Evolutionary conservation across 78 protist species (phyloP).

Genomic region (Dictyostelium brefeldianum): DNA sequence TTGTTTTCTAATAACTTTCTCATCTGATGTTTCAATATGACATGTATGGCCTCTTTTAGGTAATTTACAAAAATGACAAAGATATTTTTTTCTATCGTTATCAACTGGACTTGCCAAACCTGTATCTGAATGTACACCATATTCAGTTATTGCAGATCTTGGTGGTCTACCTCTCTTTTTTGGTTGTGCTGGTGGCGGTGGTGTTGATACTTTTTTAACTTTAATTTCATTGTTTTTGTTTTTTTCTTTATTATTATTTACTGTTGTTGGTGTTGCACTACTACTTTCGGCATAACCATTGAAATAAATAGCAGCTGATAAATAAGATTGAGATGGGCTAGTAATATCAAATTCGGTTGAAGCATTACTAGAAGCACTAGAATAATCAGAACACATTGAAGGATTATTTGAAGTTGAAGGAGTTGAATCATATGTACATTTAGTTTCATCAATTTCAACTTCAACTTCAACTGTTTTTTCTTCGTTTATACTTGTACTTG

Average conservation of each 20-base stretch:
- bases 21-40: neutral
- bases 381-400: no score
- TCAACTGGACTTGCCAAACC: neutral
- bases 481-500: neutral
- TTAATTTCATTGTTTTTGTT: neutral
- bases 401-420: no score
- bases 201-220: neutral
- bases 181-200: neutral
- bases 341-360: no score
- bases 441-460: no score
- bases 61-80: neutral
- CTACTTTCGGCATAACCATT: no score
- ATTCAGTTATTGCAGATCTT: neutral
- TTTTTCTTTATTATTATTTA: neutral
- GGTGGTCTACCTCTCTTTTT: slow-evolving; percentile 10
- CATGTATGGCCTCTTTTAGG: neutral
- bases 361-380: no score
- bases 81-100: neutral
- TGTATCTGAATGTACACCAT: neutral
- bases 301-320: no score
- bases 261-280: neutral
- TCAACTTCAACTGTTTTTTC: no score
- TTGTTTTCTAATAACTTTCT: neutral
- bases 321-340: no score
- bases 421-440: no score